These are phyloP conservation scores for Kandelia obovata DNA, from an alignment of 345 rosid species.

Conservation along the genomic window DNA sequence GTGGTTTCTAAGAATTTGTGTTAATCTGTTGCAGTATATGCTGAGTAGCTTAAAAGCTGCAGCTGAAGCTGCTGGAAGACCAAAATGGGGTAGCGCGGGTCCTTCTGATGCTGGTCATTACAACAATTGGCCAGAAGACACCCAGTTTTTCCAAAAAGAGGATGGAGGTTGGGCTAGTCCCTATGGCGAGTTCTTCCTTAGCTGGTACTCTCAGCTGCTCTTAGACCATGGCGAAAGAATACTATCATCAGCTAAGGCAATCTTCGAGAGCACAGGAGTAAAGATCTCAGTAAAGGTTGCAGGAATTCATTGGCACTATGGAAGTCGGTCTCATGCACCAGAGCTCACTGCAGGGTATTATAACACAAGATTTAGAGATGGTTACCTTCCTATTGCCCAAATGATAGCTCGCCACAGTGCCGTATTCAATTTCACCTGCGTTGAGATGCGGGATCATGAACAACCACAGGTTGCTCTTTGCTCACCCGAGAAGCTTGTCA, in stretches of 20 bases:
- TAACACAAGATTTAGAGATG: constrained; percentile 82
- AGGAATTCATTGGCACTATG: constrained; percentile 98
- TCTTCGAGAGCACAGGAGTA: constrained; percentile 42
- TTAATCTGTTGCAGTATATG: constrained; percentile 55
- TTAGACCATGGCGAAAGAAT: constrained; percentile 82
- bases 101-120: constrained; percentile 95
- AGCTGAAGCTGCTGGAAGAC: constrained; percentile 81
- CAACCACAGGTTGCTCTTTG: constrained; percentile 95
- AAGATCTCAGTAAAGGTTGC: constrained; percentile 89
- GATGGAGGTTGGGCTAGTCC: constrained; percentile 78
- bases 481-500: constrained; percentile 91
- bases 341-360: constrained; percentile 98
- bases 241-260: constrained; percentile 54
- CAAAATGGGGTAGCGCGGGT: constrained; percentile 93
- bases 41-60: constrained; percentile 79
- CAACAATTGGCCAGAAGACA: constrained; percentile 97
- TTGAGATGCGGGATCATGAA: constrained; percentile 95
- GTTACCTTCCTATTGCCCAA: constrained; percentile 86
- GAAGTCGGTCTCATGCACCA: constrained; percentile 90
- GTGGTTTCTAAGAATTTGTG: not conserved
- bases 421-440: constrained; percentile 88
- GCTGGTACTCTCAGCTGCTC: constrained; percentile 89
- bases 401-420: constrained; percentile 90
- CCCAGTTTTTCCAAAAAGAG: constrained; percentile 73
- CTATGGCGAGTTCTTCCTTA: constrained; percentile 86